Conservation (phyloP, 495 filamentous ascomycete genomes). For the Glarea lozoyensis region DNA sequence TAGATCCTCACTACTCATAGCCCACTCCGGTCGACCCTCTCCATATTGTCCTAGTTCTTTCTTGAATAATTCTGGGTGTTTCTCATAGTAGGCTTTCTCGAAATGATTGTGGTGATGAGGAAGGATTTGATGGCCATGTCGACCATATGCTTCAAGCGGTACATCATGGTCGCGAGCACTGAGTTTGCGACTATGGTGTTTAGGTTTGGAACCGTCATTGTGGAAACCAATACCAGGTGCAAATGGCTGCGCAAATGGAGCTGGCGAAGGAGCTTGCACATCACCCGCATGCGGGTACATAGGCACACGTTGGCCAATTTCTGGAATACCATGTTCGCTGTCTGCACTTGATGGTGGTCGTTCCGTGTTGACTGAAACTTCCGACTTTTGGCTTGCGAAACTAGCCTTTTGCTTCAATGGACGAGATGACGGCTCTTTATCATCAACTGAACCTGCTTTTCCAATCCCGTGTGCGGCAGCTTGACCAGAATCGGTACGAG, state of each 20-base stretch:
- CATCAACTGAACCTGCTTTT: conserved; percentile 46
- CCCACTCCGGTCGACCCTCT: conserved; percentile 68
- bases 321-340: conserved; percentile 79
- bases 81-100: conserved; percentile 81
- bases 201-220: conserved; percentile 38
- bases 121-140: conserved; percentile 70
- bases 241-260: conserved; percentile 46
- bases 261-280: conserved; percentile 90
- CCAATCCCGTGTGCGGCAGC: conserved; percentile 78
- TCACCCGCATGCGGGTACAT: conserved; percentile 93
- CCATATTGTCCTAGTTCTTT: conserved; percentile 56
- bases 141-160: conserved; percentile 29
- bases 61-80: conserved; percentile 71
- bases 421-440: conserved; percentile 49
- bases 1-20: conserved; percentile 82
- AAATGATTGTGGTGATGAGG: conserved; percentile 66
- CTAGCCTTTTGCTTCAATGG: conserved; percentile 52
- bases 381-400: conserved; percentile 48
- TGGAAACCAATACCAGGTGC: conserved; percentile 46
- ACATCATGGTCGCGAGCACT: conserved; percentile 36
- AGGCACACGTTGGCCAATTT: conserved; percentile 82
- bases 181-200: conserved; percentile 56
- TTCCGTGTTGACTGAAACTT: conserved; percentile 38
- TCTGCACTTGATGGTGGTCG: conserved; percentile 29
- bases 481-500: conserved; percentile 77